Percentiles rank a stretch among this genome's conserved stretches.
Conservation (phyloP, 176 grass and related monocot genomes). For the Oryza australiensis region DNA sequence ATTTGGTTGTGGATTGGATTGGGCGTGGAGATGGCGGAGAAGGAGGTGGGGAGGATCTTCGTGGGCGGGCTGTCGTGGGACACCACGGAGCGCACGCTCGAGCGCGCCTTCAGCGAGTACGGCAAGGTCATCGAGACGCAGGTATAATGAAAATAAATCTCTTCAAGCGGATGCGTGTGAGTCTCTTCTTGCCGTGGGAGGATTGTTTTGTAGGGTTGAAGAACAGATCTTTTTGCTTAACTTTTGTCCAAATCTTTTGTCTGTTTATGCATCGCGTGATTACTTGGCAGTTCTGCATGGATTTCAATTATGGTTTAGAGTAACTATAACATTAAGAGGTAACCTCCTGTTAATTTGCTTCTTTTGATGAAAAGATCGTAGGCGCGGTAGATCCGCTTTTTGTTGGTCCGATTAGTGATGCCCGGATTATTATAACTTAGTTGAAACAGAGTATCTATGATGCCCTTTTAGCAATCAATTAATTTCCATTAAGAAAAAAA, state of each 20-base stretch:
- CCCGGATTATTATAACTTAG: not conserved
- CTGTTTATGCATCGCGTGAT: not conserved
- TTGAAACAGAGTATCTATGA: not conserved
- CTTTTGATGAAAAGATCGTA: not conserved
- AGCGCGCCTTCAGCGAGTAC: constrained; percentile 65
- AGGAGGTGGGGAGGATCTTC: constrained; percentile 83
- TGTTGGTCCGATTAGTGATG: not conserved
- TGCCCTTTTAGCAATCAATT: not conserved
- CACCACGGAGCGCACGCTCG: constrained; percentile 71
- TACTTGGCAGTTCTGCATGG: not conserved
- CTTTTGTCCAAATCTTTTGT: not conserved
- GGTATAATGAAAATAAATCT: constrained; percentile 23
- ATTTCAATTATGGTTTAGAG: not conserved
- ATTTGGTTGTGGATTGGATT: not conserved
- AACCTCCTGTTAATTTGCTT: not conserved
- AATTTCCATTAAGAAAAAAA: not conserved
- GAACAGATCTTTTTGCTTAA: not conserved
- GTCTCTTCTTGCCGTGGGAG: not conserved
- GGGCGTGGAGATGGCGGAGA: constrained; percentile 53
- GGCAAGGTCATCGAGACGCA: constrained; percentile 84
- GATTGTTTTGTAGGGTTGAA: not conserved
- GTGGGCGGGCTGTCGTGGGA: constrained; percentile 87
- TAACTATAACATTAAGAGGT: not conserved
- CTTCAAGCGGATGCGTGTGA: not conserved
- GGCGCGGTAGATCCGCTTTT: not conserved